These are phyloP conservation scores for Alloascoidea hylecoeti DNA, from an alignment of 805 yeast genomes.

Conservation along the genomic window DNA sequence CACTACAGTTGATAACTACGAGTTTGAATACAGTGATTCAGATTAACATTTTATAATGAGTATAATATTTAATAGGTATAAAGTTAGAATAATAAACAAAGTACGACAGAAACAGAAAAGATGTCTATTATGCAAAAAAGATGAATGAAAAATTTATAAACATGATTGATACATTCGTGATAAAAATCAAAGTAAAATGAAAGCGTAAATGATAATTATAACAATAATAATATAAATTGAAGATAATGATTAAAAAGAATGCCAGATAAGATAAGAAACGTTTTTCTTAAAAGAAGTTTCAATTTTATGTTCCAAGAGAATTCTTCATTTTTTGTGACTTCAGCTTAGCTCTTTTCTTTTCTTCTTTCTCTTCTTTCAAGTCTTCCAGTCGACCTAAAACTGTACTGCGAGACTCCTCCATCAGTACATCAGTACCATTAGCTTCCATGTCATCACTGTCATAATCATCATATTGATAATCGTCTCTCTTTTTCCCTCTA, in stretches of 20 bases:
- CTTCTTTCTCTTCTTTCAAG: conserved; percentile 47
- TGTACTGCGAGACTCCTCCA: conserved; percentile 64
- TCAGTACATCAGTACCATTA: conserved; percentile 75
- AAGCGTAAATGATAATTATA: not conserved
- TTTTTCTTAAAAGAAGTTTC: not conserved
- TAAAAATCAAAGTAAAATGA: not conserved
- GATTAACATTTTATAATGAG: conserved; percentile 9
- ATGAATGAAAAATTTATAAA: not conserved
- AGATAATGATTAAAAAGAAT: conserved; percentile 1
- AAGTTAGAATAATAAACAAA: too few relatives aligned
- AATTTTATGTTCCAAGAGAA: not conserved
- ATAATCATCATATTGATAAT: conserved; percentile 29
- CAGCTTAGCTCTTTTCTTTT: conserved; percentile 30
- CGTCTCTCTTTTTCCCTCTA: conserved; percentile 38
- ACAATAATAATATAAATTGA: not conserved
- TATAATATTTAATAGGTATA: too few relatives aligned
- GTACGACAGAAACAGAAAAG: too few relatives aligned
- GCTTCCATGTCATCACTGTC: conserved; percentile 79
- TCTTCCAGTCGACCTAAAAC: conserved; percentile 68
- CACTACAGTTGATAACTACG: conserved; percentile 31
- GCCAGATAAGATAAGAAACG: not conserved
- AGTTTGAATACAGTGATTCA: conserved; percentile 21
- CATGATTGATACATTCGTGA: not conserved
- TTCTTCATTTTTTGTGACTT: conserved; percentile 19
- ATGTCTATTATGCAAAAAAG: not conserved